phyloP scores from a whole-genome alignment of 345 rosid species.

The Aquilaria yunnanensis region DNA sequence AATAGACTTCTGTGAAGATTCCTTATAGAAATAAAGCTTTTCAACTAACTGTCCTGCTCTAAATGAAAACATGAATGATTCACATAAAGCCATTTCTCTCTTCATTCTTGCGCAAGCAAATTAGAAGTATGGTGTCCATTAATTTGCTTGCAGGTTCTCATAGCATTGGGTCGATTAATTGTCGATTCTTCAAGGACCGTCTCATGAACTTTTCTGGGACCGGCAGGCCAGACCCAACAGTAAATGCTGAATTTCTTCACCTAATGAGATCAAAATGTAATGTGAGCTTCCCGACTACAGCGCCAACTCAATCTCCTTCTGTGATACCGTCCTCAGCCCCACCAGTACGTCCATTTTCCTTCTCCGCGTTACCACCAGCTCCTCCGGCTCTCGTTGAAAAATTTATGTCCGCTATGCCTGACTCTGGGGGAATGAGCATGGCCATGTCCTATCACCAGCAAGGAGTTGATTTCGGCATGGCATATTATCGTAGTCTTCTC shows the following conservation, averaged over 20 bases:
- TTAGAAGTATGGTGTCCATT: constrained; percentile 1
- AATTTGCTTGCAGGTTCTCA: constrained; percentile 36
- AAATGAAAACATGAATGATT: too few species aligned
- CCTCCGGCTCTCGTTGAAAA: constrained; percentile 17
- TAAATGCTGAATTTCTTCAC: constrained; percentile 38
- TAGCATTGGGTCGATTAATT: constrained; percentile 11
- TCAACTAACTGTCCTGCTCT: too few species aligned
- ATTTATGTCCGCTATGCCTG: constrained; percentile 7
- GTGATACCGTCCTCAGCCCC: constrained; percentile 4
- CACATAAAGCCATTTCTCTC: background rate
- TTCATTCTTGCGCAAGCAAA: background rate
- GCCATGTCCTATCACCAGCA: constrained; percentile 39
- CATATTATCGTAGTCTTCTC: constrained; percentile 42
- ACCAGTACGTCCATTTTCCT: too few species aligned
- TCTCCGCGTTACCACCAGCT: background rate
- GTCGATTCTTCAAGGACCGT: constrained; percentile 46
- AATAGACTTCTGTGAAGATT: background rate
- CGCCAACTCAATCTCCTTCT: constrained; percentile 16
- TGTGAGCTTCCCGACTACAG: constrained; percentile 11
- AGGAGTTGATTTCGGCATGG: constrained; percentile 44
- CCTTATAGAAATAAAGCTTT: too few species aligned
- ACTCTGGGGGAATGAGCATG: constrained; percentile 24
- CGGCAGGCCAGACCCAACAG: constrained; percentile 41
- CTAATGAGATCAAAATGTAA: constrained; percentile 43
- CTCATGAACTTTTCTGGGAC: constrained; percentile 47